A percentile compares a stretch with the other conserved stretches of the same genome.
phyloP scores from a whole-genome alignment of 176 grass and related monocot genomes.

The Leersia perrieri region DNA sequence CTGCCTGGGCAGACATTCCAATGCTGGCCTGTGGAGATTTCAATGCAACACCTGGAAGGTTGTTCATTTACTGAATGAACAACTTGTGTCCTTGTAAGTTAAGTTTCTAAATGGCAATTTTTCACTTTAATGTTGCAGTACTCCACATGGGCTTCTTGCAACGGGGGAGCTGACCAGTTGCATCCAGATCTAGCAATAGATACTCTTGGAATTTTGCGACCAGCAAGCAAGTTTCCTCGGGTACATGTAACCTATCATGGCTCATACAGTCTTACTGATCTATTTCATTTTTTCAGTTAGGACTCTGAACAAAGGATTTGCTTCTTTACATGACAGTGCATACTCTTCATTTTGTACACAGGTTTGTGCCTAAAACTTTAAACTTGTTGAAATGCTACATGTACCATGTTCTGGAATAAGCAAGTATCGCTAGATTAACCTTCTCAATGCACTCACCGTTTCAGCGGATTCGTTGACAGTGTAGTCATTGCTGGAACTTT shows the following conservation, averaged over 20 bases:
- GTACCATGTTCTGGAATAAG: slow-evolving; percentile 1
- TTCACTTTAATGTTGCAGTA: slow-evolving; percentile 41
- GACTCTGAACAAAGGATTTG: slow-evolving; percentile 18
- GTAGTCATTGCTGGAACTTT: slow-evolving; percentile 81
- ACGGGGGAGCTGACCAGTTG: slow-evolving; percentile 65
- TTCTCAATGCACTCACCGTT: slow-evolving; percentile 29
- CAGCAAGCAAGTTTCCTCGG: slow-evolving; percentile 75
- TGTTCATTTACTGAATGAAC: background rate
- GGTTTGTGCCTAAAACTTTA: slow-evolving; percentile 40
- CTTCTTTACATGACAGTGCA: slow-evolving; percentile 70
- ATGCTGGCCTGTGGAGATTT: slow-evolving; percentile 98
- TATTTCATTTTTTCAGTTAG: slow-evolving; percentile 12
- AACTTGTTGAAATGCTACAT: slow-evolving; percentile 7
- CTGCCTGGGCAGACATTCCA: slow-evolving; percentile 85
- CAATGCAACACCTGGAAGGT: slow-evolving; percentile 82
- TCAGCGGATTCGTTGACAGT: slow-evolving; percentile 84
- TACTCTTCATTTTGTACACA: slow-evolving; percentile 91
- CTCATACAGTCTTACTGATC: background rate
- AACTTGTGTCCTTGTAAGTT: background rate
- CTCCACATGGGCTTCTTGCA: slow-evolving; percentile 78
- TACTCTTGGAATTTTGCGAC: slow-evolving; percentile 69
- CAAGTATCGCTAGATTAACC: too few relatives aligned
- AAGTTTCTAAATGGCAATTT: slow-evolving; percentile 23
- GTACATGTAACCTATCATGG: slow-evolving; percentile 35
- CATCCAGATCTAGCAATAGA: slow-evolving; percentile 80